Percentiles rank a stretch among this genome's conserved stretches.
Conservation (phyloP, 352 stramenopile genomes). For the Peronospora destructor region DNA sequence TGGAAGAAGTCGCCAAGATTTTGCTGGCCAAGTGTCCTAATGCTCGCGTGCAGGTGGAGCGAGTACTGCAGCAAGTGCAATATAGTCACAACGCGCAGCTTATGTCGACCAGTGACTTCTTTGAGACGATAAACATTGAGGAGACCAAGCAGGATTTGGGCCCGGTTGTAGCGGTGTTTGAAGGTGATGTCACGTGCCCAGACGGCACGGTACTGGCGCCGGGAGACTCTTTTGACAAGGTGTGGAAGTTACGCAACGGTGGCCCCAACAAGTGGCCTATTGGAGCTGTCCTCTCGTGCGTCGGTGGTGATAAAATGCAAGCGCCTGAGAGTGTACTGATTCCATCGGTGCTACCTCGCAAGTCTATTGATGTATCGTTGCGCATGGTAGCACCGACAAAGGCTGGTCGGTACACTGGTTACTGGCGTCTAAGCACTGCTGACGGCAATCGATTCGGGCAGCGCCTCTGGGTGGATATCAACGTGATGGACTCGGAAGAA, state of each 20-base stretch:
- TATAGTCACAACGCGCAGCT: constrained; percentile 61
- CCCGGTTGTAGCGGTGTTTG: constrained; percentile 74
- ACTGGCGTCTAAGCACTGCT: constrained; percentile 80
- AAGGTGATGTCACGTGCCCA: constrained; percentile 78
- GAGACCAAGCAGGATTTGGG: constrained; percentile 67
- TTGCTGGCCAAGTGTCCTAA: constrained; percentile 71
- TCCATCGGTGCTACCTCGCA: constrained; percentile 54
- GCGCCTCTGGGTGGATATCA: constrained; percentile 86
- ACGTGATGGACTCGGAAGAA: constrained; percentile 44
- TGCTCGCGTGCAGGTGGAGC: constrained; percentile 61
- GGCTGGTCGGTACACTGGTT: constrained; percentile 77
- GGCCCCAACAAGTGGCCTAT: constrained; percentile 67
- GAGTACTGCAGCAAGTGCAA: constrained; percentile 65
- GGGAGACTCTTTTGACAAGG: constrained; percentile 71
- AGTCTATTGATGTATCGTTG: constrained; percentile 68
- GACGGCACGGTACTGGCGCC: constrained; percentile 75
- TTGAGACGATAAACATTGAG: constrained; percentile 60
- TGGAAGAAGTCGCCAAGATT: constrained; percentile 70
- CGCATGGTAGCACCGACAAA: constrained; percentile 58
- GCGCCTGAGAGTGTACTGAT: constrained; percentile 65
- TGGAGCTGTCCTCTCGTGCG: constrained; percentile 58
- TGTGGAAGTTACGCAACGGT: constrained; percentile 83
- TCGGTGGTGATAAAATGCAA: constrained; percentile 72
- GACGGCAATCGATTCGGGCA: constrained; percentile 83
- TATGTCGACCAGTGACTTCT: constrained; percentile 65